Evolutionary conservation across 2,329 filamentous ascomycete genomes (phyloP), one percentile per base, ranked within the genome.

Genomic region (Trichoderma harzianum): DNA sequence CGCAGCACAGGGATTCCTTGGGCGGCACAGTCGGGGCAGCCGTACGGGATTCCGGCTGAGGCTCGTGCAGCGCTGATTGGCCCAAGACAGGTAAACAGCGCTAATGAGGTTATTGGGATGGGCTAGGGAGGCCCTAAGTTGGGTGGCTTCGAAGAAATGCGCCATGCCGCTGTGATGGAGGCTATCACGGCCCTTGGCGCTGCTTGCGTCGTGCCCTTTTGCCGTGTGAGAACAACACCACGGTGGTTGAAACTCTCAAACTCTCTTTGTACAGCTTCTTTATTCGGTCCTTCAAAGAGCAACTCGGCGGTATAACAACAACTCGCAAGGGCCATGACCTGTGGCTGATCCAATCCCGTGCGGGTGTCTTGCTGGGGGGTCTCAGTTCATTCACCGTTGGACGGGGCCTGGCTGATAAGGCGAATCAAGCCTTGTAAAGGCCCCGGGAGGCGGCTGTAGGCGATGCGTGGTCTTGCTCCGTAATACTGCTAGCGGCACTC

Each of bases 61-160:
- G 57, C 57, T 53, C 57, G 67, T 62, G 67, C 57, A 11, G 16
- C 26, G 39, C 39, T 69, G 57, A 62, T 62, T 69, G 67, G 67
- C 39, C n/a, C 26, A 21, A 43, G 39, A 69, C 26, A 14, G 18
- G 58, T 18, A 69, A 24, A 30, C 55, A 18, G 21, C 28, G 39
- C 57, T 53, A 39, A 36, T 26, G 30, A n/a, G 55, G 39, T 60
- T 69, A 47, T 24, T 69, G 34, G 36, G 55, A 34, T 67, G 64
- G 53, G 34, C 66, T 61, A 69, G 55, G 6, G 28, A 39, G n/a
- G 55, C 21, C 51, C 39, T 34, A 60, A 43, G 51, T n/a, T 58
- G 21, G 32, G 67, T 21, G 51, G 67, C 24, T 51, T 69, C 39
- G 39, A 69, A 39, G 30, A 69, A 51, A 58, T 53, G 47, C 55